These are phyloP conservation scores for Cnidoscolus chayamansa DNA, from an alignment of 441 rosid genomes.

Conservation along the genomic window DNA sequence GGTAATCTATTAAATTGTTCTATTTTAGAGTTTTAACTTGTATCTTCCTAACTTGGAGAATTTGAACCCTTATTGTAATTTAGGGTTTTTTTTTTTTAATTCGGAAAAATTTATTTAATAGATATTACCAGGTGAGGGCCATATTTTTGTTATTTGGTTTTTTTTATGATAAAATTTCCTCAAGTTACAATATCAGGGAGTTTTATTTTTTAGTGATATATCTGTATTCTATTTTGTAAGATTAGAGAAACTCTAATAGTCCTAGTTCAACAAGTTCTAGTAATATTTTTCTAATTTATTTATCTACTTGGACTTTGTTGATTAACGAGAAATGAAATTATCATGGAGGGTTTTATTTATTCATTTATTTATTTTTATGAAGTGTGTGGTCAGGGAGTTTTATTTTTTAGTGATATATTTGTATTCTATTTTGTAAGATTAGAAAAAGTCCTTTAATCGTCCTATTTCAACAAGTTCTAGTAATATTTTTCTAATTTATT, in stretches of 20 bases:
- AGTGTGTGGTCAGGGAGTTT: neutral
- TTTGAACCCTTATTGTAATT: neutral
- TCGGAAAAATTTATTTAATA: too few species aligned
- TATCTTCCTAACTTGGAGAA: neutral
- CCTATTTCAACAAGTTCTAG: neutral
- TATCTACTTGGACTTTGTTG: neutral
- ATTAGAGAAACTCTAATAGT: neutral
- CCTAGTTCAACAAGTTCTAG: neutral
- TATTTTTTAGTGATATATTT: neutral
- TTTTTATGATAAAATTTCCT: neutral
- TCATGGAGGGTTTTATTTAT: too few species aligned
- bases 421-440: neutral
- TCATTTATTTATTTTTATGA: too few species aligned
- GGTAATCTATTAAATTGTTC: neutral
- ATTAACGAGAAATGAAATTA: neutral
- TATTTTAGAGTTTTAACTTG: neutral
- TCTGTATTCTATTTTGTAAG: neutral
- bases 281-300: neutral
- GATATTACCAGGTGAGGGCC: too few species aligned
- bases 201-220: neutral
- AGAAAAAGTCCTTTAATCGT: neutral
- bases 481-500: neutral
- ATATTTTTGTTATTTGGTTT: too few species aligned
- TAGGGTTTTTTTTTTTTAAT: neutral
- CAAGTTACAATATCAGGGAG: neutral